These are phyloP conservation scores for Pyricularia sp. DNA, from an alignment of 2,329 filamentous ascomycete species.

Conservation along the genomic window DNA sequence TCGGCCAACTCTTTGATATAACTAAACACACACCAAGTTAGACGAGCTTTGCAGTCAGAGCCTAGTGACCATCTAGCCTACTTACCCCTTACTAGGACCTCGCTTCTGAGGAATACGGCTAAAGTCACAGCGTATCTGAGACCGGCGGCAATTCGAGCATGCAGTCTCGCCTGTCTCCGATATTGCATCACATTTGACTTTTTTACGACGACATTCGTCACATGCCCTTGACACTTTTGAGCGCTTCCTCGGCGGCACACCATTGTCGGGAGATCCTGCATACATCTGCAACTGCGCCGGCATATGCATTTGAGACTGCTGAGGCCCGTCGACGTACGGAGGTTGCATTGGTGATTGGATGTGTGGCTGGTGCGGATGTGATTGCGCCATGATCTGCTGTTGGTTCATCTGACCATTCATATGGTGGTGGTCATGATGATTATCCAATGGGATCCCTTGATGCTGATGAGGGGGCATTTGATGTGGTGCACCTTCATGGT, in stretches of 20 bases:
- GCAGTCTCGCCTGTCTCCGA: conserved; percentile 64
- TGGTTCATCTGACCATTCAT: conserved; percentile 8
- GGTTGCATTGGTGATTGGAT: conserved; percentile 15
- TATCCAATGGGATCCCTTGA: conserved; percentile 11
- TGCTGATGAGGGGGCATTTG: conserved; percentile 8
- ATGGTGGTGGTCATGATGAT: conserved; percentile 6
- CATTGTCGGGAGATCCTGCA: conserved; percentile 34
- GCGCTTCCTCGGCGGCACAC: conserved; percentile 62
- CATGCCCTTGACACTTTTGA: conserved; percentile 84
- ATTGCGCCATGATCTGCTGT: conserved; percentile 4
- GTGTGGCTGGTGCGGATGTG: conserved; percentile 15
- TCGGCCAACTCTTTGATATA: conserved; percentile 92
- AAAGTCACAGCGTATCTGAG: conserved; percentile 71
- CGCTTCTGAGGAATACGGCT: conserved; percentile 82
- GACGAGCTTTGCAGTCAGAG: conserved; percentile 5
- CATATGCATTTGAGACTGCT: conserved; percentile 17
- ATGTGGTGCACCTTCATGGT: background rate
- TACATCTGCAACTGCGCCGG: conserved; percentile 24
- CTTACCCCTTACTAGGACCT: conserved; percentile 78
- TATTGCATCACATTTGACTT: conserved; percentile 79
- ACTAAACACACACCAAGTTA: conserved; percentile 27
- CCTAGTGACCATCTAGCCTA: background rate
- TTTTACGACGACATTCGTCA: conserved; percentile 82
- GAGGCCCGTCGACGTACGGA: conserved; percentile 10
- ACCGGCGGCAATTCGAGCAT: conserved; percentile 74